phyloP scores from a whole-genome alignment of 176 grass and related monocot genomes.

The Echinochloa phyllopogon region DNA sequence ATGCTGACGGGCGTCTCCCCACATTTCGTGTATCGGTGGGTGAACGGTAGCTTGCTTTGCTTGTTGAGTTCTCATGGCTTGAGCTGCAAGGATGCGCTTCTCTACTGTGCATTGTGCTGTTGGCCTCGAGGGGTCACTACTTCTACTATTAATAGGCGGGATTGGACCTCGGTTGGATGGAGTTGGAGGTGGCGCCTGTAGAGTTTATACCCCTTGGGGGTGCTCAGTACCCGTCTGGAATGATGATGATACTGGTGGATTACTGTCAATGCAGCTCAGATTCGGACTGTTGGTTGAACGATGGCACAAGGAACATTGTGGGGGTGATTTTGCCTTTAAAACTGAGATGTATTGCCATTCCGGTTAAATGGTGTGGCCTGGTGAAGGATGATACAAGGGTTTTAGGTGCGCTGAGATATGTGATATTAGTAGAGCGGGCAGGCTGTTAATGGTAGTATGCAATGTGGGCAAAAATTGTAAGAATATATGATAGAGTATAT shows the following conservation, averaged over 20 bases:
- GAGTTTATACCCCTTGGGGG: neutral
- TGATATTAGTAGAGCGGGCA: neutral
- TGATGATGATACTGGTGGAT: neutral
- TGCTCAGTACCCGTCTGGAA: neutral
- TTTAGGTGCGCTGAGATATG: neutral
- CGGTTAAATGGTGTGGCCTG: neutral
- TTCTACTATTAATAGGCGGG: slow-evolving; percentile 33
- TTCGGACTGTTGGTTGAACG: neutral
- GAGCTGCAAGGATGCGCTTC: neutral
- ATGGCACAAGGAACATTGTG: neutral
- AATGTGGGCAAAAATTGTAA: neutral
- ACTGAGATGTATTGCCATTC: neutral
- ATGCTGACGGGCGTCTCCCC: slow-evolving; percentile 32
- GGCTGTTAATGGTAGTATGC: neutral
- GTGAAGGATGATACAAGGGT: neutral
- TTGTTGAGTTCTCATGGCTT: slow-evolving; percentile 31
- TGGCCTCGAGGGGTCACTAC: neutral
- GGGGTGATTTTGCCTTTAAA: neutral
- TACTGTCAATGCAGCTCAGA: slow-evolving; percentile 39
- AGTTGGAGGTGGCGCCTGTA: neutral
- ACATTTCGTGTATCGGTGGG: slow-evolving; percentile 27
- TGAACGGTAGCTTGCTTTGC: slow-evolving; percentile 8
- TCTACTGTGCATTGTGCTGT: neutral
- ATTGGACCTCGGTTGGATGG: slow-evolving; percentile 10
- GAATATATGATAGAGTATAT: neutral